Percentiles rank a stretch among this genome's conserved stretches.
Conservation (phyloP, 176 grass and related monocot species). For the sorghum (Sorghum bicolor) region Sorghum_bicolor_NCBIv3 NC_012873.2:2581001-2581500, state of each 20-base stretch:
- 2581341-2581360: slow-evolving; percentile 41
- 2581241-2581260: not conserved
- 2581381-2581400: too few relatives aligned
- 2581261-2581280: too few relatives aligned
- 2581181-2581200: not conserved
- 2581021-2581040: too few relatives aligned
- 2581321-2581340: slow-evolving; percentile 77
- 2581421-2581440: not conserved
- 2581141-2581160: not conserved
- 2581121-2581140: not conserved
- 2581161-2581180: not conserved
- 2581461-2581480: not conserved
- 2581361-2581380: not conserved
- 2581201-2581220: not conserved
- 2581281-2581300: not conserved
- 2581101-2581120: not conserved
- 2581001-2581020: too few relatives aligned
- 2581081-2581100: too few relatives aligned
- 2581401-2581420: not conserved
- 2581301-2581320: slow-evolving; percentile 51
- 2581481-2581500: slow-evolving; percentile 64
- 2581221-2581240: not conserved
- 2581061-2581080: too few relatives aligned
- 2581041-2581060: too few relatives aligned
- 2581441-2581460: not conserved